Percentiles rank a stretch among this genome's conserved stretches.
Conservation (phyloP, 2,329 filamentous ascomycete genomes). For the Aspergillus viridinutans region DNA sequence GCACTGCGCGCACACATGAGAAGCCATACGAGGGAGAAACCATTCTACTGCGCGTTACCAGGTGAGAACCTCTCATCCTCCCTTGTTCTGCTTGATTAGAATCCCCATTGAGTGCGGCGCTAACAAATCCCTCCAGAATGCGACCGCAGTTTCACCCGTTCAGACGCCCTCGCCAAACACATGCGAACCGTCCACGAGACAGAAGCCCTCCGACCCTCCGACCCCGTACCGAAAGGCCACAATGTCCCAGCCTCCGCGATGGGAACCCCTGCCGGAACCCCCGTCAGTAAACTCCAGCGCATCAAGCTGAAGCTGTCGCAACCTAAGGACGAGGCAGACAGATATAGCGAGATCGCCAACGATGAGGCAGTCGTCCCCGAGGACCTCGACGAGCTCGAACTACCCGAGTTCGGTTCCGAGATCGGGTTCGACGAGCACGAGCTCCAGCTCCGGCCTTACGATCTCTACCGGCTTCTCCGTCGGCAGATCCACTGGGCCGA, state of each 20-base stretch:
- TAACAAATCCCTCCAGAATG: constrained; percentile 61
- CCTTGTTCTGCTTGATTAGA: not conserved
- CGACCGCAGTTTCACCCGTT: constrained; percentile 92
- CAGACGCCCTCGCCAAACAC: constrained; percentile 93
- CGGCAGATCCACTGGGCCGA: constrained; percentile 48
- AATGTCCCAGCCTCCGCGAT: constrained; percentile 23
- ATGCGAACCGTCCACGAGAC: constrained; percentile 99
- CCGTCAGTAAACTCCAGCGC: constrained; percentile 34
- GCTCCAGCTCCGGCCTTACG: constrained; percentile 36
- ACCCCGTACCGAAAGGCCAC: constrained; percentile 40
- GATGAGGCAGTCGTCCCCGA: constrained; percentile 27
- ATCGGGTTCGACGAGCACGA: constrained; percentile 44
- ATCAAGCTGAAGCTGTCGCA: constrained; percentile 41
- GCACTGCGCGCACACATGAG: constrained; percentile 96
- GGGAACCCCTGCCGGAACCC: constrained; percentile 25
- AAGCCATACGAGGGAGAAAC: constrained; percentile 96
- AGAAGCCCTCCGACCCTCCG: constrained; percentile 74
- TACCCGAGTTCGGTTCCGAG: constrained; percentile 38
- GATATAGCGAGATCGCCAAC: constrained; percentile 25
- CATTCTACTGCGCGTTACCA: constrained; percentile 92
- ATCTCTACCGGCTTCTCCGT: constrained; percentile 44
- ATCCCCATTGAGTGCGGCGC: not conserved
- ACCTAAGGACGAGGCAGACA: constrained; percentile 27
- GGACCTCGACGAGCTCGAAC: constrained; percentile 31
- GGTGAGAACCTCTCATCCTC: constrained; percentile 52